phyloP scores from a whole-genome alignment of 1,139 yeast species.

The Oligophagozyma castellii region DNA sequence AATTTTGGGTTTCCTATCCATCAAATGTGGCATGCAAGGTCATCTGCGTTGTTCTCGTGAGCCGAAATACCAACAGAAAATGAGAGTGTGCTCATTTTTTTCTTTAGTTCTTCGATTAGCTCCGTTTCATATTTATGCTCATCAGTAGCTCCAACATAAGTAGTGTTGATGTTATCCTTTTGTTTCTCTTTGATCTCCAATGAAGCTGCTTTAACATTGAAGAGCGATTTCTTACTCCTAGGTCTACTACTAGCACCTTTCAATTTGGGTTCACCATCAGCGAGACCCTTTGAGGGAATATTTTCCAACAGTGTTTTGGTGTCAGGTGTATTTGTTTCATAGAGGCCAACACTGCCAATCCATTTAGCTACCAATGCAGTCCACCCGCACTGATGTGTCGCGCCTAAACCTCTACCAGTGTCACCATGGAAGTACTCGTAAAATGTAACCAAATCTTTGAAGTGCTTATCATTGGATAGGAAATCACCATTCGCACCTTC shows the following conservation, averaged over 20 bases:
- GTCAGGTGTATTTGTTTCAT: constrained; percentile 1
- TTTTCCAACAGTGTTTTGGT: constrained; percentile 1
- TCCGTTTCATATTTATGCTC: constrained; percentile 11
- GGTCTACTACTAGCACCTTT: constrained; percentile 30
- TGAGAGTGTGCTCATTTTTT: constrained; percentile 8
- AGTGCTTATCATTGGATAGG: constrained; percentile 53
- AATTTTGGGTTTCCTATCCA: too few species aligned
- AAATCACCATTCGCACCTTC: constrained; percentile 41
- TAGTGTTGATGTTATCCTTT: constrained; percentile 5
- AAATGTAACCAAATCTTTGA: constrained; percentile 65
- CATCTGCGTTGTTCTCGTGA: too few species aligned
- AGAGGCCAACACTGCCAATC: constrained; percentile 61
- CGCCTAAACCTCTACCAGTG: constrained; percentile 85
- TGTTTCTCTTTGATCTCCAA: constrained; percentile 36
- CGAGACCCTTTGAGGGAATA: constrained; percentile 4
- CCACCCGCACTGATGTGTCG: constrained; percentile 97
- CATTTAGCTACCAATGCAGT: constrained; percentile 85
- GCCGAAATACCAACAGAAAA: too few species aligned
- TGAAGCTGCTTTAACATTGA: constrained; percentile 49
- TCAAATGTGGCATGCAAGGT: too few species aligned
- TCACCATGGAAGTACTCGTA: constrained; percentile 90
- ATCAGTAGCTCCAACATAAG: constrained; percentile 7
- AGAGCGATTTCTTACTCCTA: constrained; percentile 52
- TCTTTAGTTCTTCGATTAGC: constrained; percentile 10
- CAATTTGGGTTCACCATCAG: constrained; percentile 23